Base-by-base conservation (phyloP, 1,284 basidiomycete genomes). In the Fomitopsis pinicola region DNA sequence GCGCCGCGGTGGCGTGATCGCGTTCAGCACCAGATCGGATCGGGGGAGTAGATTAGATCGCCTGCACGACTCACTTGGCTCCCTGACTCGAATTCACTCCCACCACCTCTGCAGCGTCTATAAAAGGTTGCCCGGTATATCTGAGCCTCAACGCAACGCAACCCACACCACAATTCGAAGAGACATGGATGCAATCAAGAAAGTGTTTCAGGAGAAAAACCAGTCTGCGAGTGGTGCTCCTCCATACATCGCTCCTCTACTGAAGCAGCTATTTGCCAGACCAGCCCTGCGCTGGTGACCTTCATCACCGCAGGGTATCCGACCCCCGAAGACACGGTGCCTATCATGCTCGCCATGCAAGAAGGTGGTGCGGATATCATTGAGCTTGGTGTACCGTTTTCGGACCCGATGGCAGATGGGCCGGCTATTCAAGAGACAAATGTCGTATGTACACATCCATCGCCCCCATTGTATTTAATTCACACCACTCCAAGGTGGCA, bases 371-470 rank as follows among this genome's bases (percentile, higher is more conserved):
- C 94, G 53, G 95, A 98, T 75, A 87, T 98, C 66, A 97, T 99
- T 66, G 97, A 99, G 76, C 84, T 99, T 38, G 97, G 97, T 30
- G 85, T 98, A 42, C 97, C 95, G 0, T 98, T 98, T 80, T 95
- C 92, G 61, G 97, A 99, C 78, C 97, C 97, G 9, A 93, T 95
- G 68, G 97, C 95, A 1, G 97, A 99, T 77, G 92, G 97, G 0
- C 90, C 89, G 22, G 86, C 88, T 5, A 98, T 99, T 65, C 97
- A 98, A 73, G 89, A 91, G 67, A 87, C 92, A 50, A 98, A 98
- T 77, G 90, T 90, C 40, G 95, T 96, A 63, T 67, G 89, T 76
- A 4, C 48, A 33, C 15, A 17, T n/a, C n/a, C 28, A 6, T 45
- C 8, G 40, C 50, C 55, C 45, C 35, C 50, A 15, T 45, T 26